A percentile compares a stretch with the other conserved stretches of the same genome.
These are phyloP conservation scores for Lagenidium sp. DNA, from an alignment of 352 stramenopile genomes.

Conservation along the genomic window DNA sequence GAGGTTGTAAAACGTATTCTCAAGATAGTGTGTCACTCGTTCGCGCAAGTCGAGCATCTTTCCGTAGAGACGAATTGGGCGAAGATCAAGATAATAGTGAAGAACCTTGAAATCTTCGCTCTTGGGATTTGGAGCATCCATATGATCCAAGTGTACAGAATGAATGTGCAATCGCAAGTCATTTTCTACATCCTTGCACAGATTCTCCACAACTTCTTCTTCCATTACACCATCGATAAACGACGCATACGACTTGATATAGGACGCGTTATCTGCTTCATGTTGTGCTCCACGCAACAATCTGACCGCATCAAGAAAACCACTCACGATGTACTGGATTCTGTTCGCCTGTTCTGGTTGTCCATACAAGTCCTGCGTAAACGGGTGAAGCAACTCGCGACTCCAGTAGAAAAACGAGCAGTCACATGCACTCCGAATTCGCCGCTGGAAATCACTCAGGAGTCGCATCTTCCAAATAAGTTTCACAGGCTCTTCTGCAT, in stretches of 20 bases:
- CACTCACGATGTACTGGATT: constrained; percentile 76
- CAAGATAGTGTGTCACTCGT: constrained; percentile 89
- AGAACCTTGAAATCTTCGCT: constrained; percentile 76
- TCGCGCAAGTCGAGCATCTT: constrained; percentile 79
- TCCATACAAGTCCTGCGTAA: constrained; percentile 78
- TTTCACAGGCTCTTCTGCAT: constrained; percentile 64
- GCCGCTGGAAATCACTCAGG: constrained; percentile 84
- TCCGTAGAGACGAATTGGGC: constrained; percentile 84
- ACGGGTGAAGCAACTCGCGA: constrained; percentile 79
- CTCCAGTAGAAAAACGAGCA: constrained; percentile 94
- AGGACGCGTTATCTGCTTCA: constrained; percentile 55
- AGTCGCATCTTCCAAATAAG: constrained; percentile 82
- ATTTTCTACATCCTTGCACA: constrained; percentile 92
- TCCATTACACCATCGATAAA: constrained; percentile 81
- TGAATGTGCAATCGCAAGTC: constrained; percentile 89
- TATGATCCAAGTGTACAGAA: constrained; percentile 78
- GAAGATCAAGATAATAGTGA: constrained; percentile 80
- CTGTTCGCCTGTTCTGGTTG: constrained; percentile 74
- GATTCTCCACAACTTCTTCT: constrained; percentile 82
- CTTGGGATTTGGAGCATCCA: constrained; percentile 82
- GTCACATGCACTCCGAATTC: constrained; percentile 80
- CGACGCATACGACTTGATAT: constrained; percentile 60
- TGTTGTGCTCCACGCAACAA: constrained; percentile 68
- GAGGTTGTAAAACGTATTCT: constrained; percentile 94
- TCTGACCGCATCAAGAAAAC: constrained; percentile 73